phyloP scores from a whole-genome alignment of 176 grass and related monocot genomes.

The Oryza longistaminata region DNA sequence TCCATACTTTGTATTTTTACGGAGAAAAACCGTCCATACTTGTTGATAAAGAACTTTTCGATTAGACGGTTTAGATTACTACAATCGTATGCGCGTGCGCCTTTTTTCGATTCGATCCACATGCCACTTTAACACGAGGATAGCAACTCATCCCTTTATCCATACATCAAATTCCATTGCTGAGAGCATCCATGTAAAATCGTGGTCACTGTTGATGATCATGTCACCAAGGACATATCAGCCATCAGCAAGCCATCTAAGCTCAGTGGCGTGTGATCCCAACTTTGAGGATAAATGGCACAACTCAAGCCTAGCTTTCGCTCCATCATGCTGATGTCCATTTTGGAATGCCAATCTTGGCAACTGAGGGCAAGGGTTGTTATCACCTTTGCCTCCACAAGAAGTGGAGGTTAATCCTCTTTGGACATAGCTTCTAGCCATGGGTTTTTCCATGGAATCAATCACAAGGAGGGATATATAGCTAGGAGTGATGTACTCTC shows the following conservation, averaged over 20 bases:
- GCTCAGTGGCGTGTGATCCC: slow-evolving; percentile 27
- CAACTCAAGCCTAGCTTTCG: slow-evolving; percentile 7
- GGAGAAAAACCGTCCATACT: not conserved
- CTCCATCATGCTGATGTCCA: slow-evolving; percentile 11
- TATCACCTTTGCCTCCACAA: slow-evolving; percentile 13
- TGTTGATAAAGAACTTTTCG: not conserved
- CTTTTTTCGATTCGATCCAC: not conserved
- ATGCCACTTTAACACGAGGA: not conserved
- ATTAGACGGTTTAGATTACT: not conserved
- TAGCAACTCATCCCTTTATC: not conserved
- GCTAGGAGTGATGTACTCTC: slow-evolving; percentile 2
- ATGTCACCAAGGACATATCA: slow-evolving; percentile 25
- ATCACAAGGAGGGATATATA: not conserved
- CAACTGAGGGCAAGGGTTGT: not conserved
- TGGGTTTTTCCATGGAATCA: slow-evolving; percentile 21
- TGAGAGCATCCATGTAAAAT: not conserved
- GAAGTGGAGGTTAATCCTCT: slow-evolving; percentile 24
- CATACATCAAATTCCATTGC: not conserved
- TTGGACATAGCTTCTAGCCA: not conserved
- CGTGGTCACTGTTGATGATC: slow-evolving; percentile 17
- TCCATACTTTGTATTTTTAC: not conserved
- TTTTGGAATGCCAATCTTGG: slow-evolving; percentile 16
- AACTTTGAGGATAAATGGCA: slow-evolving; percentile 11
- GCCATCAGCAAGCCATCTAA: not conserved
- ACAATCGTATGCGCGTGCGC: not conserved